These are phyloP conservation scores for Petunia axillaris DNA, from an alignment of 257 asterid genomes.

Conservation along the genomic window DNA sequence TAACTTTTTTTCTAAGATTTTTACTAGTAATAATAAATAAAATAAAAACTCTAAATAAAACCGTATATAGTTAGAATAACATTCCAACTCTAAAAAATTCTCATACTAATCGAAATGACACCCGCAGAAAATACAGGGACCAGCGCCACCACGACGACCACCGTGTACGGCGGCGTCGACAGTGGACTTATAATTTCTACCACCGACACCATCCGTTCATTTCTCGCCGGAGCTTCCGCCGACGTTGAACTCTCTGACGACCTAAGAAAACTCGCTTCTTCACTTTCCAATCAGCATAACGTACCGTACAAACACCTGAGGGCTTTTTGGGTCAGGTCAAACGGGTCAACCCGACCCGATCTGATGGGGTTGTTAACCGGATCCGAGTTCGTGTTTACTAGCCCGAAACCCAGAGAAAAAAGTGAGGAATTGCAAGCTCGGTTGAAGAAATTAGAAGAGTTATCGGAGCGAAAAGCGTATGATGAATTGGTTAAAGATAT, in stretches of 20 bases:
- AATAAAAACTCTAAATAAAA: too few relatives aligned
- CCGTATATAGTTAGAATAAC: too few relatives aligned
- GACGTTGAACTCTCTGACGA: constrained; percentile 53
- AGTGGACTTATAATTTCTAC: constrained; percentile 53
- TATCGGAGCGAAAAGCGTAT: constrained; percentile 80
- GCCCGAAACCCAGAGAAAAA: constrained; percentile 88
- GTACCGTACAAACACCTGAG: constrained; percentile 66
- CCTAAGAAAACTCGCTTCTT: constrained; percentile 61
- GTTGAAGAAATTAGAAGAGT: constrained; percentile 72
- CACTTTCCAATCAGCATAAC: constrained; percentile 46
- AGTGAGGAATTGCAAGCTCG: constrained; percentile 75
- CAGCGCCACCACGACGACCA: constrained; percentile 16
- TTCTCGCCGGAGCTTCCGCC: constrained; percentile 55
- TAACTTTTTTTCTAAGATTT: too few relatives aligned
- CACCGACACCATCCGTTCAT: constrained; percentile 59
- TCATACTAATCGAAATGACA: not conserved
- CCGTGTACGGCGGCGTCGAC: constrained; percentile 24
- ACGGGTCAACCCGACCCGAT: constrained; percentile 50
- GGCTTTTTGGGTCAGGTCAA: constrained; percentile 64
- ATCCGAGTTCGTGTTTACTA: constrained; percentile 55
- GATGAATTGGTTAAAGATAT: constrained; percentile 87
- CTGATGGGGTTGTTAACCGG: constrained; percentile 51
- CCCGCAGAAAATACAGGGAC: not conserved
- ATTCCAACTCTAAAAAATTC: not conserved
- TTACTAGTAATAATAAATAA: too few relatives aligned